A percentile compares a stretch with the other conserved stretches of the same genome.
These are phyloP conservation scores for Diversispora epigaea DNA, from an alignment of 192 early-diverging fungal species.

Conservation along the genomic window DNA sequence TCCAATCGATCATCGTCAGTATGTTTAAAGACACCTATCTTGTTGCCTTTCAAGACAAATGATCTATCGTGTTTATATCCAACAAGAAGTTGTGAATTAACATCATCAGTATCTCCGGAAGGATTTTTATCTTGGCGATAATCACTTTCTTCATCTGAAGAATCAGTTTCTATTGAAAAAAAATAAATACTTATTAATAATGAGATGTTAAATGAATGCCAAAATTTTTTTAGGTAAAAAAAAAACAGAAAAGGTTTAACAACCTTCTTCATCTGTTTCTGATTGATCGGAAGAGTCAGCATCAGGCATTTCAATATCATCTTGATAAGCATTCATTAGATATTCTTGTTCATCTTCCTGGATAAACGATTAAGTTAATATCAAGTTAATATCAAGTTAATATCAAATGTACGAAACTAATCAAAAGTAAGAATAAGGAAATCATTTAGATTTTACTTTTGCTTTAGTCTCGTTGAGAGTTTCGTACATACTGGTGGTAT, in stretches of 20 bases:
- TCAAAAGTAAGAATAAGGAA: neutral
- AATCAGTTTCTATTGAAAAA: slow-evolving; percentile 15
- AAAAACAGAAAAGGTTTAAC: no score
- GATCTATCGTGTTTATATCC: slow-evolving; percentile 85
- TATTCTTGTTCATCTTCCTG: slow-evolving; percentile 70
- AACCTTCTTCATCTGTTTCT: slow-evolving; percentile 13
- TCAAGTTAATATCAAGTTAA: no score
- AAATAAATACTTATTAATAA: neutral
- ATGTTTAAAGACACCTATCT: slow-evolving; percentile 88
- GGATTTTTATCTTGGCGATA: slow-evolving; percentile 34
- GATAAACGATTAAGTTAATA: neutral
- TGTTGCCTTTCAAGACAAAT: slow-evolving; percentile 86
- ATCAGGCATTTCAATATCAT: slow-evolving; percentile 69
- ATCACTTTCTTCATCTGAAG: slow-evolving; percentile 34
- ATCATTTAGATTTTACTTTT: neutral
- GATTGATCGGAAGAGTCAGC: slow-evolving; percentile 29
- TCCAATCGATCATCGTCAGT: slow-evolving; percentile 69
- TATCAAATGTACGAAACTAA: no score
- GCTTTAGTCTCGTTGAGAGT: slow-evolving; percentile 37
- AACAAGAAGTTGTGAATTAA: slow-evolving; percentile 75
- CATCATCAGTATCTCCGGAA: slow-evolving; percentile 28
- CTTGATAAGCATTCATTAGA: slow-evolving; percentile 70
- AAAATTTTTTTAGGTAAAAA: no score
- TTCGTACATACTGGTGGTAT: slow-evolving; percentile 79
- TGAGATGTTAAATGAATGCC: neutral